Evolutionary conservation across 495 filamentous ascomycete genomes (phyloP).

Genomic region (Hypoxylon fuscum): DNA sequence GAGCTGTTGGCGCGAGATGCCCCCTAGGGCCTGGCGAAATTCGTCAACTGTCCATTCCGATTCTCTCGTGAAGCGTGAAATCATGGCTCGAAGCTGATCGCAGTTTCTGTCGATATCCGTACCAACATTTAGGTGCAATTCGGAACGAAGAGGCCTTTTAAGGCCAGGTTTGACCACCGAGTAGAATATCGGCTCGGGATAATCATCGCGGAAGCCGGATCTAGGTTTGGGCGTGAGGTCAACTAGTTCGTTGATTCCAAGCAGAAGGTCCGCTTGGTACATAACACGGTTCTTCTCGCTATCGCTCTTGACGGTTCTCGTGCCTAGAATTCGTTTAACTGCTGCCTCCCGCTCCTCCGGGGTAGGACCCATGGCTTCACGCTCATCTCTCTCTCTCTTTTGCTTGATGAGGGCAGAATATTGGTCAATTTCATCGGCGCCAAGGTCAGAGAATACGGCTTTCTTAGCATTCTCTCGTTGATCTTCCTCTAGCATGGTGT

Average conservation of each 20-base stretch:
- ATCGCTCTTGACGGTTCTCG: background rate
- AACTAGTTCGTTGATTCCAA: background rate
- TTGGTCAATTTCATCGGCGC: constrained; percentile 11
- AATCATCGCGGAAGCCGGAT: constrained; percentile 1
- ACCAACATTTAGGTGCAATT: background rate
- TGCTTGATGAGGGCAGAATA: constrained; percentile 23
- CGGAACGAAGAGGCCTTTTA: background rate
- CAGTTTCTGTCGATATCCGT: constrained; percentile 33
- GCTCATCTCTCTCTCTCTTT: background rate
- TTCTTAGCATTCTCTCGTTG: constrained; percentile 7
- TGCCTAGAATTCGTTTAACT: background rate
- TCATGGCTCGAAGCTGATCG: constrained; percentile 35
- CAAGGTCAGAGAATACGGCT: constrained; percentile 28
- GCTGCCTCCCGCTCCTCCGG: background rate
- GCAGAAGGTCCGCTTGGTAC: constrained; percentile 1
- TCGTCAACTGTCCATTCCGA: constrained; percentile 24
- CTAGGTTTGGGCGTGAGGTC: constrained; percentile 13
- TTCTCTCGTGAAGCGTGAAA: constrained; percentile 11
- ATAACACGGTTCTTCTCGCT: too few species aligned
- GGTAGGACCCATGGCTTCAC: too few species aligned
- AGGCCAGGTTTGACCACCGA: constrained; percentile 3
- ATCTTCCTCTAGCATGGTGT: constrained; percentile 15
- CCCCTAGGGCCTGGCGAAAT: constrained; percentile 15
- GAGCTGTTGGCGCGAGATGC: constrained; percentile 12
- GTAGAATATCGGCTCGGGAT: too few species aligned